Base-by-base conservation (phyloP, 2,329 filamentous ascomycete genomes). In the Penicillium sp. region DNA sequence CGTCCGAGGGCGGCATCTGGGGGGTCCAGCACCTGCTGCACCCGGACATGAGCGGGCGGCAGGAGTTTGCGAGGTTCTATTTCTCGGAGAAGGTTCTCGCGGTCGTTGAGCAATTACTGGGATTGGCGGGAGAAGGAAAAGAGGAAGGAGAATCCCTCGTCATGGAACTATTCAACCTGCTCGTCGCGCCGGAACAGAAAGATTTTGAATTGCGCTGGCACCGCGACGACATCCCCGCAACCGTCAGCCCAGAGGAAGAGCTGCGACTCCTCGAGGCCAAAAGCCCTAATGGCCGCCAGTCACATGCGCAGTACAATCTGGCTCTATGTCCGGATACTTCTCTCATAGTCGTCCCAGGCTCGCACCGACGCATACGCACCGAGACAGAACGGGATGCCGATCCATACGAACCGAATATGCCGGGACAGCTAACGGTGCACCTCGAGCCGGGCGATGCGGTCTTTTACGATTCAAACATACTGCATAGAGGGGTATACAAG, bases 381-480 rank as follows among this genome's bases (percentile, higher is more conserved):
- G 80, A 84, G 4, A 68, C 64, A 0, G 91, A 96, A 79, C 79
- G 90, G 12, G 71, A 66, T 6, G 90, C 89, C 0, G 83, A 79
- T 20, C 86, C 87, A 0, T 88, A 84, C 64, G 87, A 86, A 63
- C 67, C 74, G 2, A 66, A 75, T 1, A 64, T 94, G 62, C 84
- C 86, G 0, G 83, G 77, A 0, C 86, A 91, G 76, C 66, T 86
- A 14, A 73, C 82, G 3, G 90, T 95, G 16, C 67, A 77, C 67
- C 76, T 95, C 60, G 75, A 82, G 60, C 81, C 90, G 0, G 91
- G 91, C 0, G 91, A 96, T 72, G 84, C 88, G 16, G 89, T 89
- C 43, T 96, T 96, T 66, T 96, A 96, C 68, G 86, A 96, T 71
- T 95, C 92, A 68, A 95, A 96, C 70, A 95, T 96, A 61, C 70